phyloP scores from a whole-genome alignment of 169 alveolate genomes.

The Eimeria tenella region DNA sequence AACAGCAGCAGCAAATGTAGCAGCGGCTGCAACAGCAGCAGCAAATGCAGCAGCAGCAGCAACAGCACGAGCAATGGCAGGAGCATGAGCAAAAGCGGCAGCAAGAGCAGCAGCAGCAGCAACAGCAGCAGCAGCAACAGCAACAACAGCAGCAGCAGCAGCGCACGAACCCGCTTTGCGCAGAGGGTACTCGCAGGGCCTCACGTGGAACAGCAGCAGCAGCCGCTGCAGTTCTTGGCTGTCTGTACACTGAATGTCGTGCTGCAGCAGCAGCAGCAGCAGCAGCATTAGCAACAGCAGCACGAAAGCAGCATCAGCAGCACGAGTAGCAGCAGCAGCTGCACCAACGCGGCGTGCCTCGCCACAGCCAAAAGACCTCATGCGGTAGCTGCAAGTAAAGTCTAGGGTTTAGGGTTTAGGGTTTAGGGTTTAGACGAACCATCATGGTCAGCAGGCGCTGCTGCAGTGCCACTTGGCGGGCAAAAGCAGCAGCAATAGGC shows the following conservation, averaged over 20 bases:
- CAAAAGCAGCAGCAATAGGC: constrained; percentile 6
- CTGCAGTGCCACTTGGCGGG: constrained; percentile 23
- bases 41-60: neutral
- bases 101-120: neutral
- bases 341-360: neutral
- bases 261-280: constrained; percentile 17
- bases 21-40: neutral
- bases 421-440: neutral
- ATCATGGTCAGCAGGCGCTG: too few species aligned
- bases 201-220: neutral
- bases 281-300: neutral
- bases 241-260: neutral
- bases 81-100: neutral
- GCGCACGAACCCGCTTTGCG: neutral
- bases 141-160: neutral
- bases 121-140: neutral
- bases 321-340: neutral
- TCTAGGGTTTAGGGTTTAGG: neutral
- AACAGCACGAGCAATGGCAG: neutral
- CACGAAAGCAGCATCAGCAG: neutral
- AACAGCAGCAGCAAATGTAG: neutral
- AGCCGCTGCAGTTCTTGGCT: neutral
- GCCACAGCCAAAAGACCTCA: too few species aligned
- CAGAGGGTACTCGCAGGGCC: constrained; percentile 26
- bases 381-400: neutral